A percentile compares a stretch with the other conserved stretches of the same genome.
Evolutionary conservation across 1,284 basidiomycete genomes (phyloP).

Genomic region (Apiotrichum brassicae): DNA sequence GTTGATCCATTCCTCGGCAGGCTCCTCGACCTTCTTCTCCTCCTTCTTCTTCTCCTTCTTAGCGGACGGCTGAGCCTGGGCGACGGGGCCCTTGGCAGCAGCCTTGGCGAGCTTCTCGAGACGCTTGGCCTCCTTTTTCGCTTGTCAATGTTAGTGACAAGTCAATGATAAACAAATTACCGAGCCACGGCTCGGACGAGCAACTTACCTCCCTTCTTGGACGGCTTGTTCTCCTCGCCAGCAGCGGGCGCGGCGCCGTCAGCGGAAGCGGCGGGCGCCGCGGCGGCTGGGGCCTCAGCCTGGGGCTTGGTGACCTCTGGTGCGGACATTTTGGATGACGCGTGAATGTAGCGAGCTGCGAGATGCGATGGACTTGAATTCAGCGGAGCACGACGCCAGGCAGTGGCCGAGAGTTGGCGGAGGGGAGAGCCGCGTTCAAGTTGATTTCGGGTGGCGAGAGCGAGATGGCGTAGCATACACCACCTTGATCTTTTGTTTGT

Average conservation of each 20-base stretch:
- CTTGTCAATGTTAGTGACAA: no score
- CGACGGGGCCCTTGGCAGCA: conserved; percentile 51
- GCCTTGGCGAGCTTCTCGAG: conserved; percentile 57
- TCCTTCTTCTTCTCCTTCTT: conserved; percentile 70
- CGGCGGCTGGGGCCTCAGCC: conserved; percentile 25
- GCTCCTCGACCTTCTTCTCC: conserved; percentile 56
- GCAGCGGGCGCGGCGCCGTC: conserved; percentile 12
- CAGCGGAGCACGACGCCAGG: background rate
- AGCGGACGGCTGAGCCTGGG: conserved; percentile 47
- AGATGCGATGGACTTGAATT: background rate
- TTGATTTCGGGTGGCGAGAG: conserved; percentile 11
- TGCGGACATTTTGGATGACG: conserved; percentile 20
- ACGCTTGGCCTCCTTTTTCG: conserved; percentile 66
- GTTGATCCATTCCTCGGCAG: conserved; percentile 65
- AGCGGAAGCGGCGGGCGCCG: conserved; percentile 9
- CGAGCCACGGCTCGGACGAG: background rate
- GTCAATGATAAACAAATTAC: background rate
- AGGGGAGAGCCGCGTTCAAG: conserved; percentile 3
- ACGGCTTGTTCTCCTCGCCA: conserved; percentile 18
- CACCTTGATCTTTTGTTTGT: conserved; percentile 1
- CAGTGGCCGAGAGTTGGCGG: background rate
- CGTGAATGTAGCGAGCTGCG: conserved; percentile 3
- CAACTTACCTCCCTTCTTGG: conserved; percentile 38
- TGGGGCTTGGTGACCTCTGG: conserved; percentile 28
- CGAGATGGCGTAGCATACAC: conserved; percentile 17